These are phyloP conservation scores for Plectosphaerella sp. DNA, from an alignment of 2,329 filamentous ascomycete species.

Conservation along the genomic window DNA sequence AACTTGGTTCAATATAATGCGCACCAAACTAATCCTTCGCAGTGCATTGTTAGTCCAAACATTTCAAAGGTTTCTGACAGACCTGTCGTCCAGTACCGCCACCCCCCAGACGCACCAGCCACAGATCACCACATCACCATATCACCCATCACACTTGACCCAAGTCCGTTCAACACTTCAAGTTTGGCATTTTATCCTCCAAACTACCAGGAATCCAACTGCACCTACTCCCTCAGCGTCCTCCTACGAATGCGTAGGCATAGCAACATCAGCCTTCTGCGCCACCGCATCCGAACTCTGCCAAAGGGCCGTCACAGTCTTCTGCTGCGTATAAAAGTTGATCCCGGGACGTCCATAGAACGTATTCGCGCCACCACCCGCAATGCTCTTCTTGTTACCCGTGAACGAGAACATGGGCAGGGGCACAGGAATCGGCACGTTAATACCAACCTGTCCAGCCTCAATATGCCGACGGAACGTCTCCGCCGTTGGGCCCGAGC, in stretches of 20 bases:
- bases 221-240: background rate
- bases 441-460: constrained; percentile 82
- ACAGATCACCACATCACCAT: too few relatives aligned
- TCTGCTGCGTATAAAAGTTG: constrained; percentile 93
- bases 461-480: constrained; percentile 77
- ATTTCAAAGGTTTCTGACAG: too few relatives aligned
- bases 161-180: too few relatives aligned
- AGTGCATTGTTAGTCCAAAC: too few relatives aligned
- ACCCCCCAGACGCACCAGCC: too few relatives aligned
- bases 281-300: constrained; percentile 77
- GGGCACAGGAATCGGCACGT: constrained; percentile 72
- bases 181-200: background rate
- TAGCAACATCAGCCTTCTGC: constrained; percentile 80
- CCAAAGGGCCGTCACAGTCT: constrained; percentile 96
- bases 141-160: too few relatives aligned
- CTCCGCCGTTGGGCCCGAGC: constrained; percentile 70
- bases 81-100: too few relatives aligned
- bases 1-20: too few relatives aligned
- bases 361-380: constrained; percentile 85
- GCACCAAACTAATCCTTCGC: too few relatives aligned
- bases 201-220: background rate
- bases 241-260: constrained; percentile 58
- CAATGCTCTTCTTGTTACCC: constrained; percentile 83
- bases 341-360: constrained; percentile 94
- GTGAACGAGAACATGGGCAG: constrained; percentile 71